These are phyloP conservation scores for Amanita molliuscula DNA, from an alignment of 768 basidiomycete species.

Conservation along the genomic window DNA sequence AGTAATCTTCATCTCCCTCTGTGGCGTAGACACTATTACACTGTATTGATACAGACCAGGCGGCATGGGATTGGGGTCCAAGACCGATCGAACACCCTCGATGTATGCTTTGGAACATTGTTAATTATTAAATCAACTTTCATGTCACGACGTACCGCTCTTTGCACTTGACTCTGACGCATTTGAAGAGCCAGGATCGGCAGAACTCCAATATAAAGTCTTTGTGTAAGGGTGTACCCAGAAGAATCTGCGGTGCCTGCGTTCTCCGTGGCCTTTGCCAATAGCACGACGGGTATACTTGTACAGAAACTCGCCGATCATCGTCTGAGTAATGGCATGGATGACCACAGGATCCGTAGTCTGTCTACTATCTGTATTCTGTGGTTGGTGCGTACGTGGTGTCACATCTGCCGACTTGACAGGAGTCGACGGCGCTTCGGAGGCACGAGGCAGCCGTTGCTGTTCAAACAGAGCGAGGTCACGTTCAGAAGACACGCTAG, in stretches of 20 bases:
- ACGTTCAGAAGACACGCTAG: constrained; percentile 76
- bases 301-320: constrained; percentile 98
- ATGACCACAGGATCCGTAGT: constrained; percentile 86
- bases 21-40: constrained; percentile 85
- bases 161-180: constrained; percentile 91
- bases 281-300: constrained; percentile 90
- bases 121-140: constrained; percentile 7
- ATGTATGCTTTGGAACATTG: constrained; percentile 62
- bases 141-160: constrained; percentile 63
- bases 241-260: constrained; percentile 91
- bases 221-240: constrained; percentile 99
- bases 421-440: constrained; percentile 31
- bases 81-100: constrained; percentile 82
- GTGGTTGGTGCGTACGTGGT: constrained; percentile 23
- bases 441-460: neutral
- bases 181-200: constrained; percentile 83
- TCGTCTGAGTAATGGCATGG: constrained; percentile 97
- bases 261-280: constrained; percentile 85
- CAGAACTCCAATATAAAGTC: constrained; percentile 94
- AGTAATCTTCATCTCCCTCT: constrained; percentile 98
- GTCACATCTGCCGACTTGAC: constrained; percentile 34
- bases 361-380: constrained; percentile 14
- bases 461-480: constrained; percentile 27
- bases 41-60: constrained; percentile 90
- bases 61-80: constrained; percentile 94